A percentile compares a stretch with the other conserved stretches of the same genome.
Conservation (phyloP, 176 grass and related monocot genomes). For the Melocanna baccifera region DNA sequence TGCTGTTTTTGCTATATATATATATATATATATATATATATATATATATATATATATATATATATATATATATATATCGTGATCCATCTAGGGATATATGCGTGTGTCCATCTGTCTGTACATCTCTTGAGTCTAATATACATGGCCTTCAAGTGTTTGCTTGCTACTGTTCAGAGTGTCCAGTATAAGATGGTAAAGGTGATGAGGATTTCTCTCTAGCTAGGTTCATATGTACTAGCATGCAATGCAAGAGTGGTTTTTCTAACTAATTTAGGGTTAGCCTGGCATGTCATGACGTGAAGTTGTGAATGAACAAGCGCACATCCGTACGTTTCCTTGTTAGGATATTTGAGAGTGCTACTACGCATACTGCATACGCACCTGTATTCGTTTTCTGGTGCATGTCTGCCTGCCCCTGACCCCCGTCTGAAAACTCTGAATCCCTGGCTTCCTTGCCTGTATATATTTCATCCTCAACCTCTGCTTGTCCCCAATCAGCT, state of each 20-base stretch:
- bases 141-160: neutral
- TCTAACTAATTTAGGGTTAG: neutral
- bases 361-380: neutral
- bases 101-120: neutral
- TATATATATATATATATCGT: neutral
- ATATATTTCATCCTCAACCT: neutral
- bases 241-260: neutral
- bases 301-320: neutral
- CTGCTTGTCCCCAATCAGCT: neutral
- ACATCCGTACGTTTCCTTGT: neutral
- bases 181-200: neutral
- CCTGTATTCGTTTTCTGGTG: conserved; percentile 15
- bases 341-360: neutral
- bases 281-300: neutral
- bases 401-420: neutral
- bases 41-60: neutral
- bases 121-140: conserved; percentile 1
- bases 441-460: neutral
- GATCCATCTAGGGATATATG: conserved; percentile 1
- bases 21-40: neutral
- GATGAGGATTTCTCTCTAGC: neutral
- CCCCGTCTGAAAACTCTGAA: conserved; percentile 1
- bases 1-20: neutral
- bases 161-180: neutral
- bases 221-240: neutral